phyloP scores from a whole-genome alignment of 148 eudicot genomes.

The Drosera capensis region DNA sequence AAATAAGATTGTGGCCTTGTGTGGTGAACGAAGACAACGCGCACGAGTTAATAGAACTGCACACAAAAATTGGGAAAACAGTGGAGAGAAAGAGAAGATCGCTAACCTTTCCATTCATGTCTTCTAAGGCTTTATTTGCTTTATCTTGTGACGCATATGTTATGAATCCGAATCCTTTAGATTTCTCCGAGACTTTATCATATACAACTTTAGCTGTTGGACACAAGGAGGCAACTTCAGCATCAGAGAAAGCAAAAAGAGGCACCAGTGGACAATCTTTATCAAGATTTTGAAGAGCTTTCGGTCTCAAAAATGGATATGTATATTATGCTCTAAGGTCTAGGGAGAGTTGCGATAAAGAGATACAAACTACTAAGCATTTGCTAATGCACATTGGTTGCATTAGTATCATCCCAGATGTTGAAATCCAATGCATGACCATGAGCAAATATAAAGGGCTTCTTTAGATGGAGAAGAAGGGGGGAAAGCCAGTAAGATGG shows the following conservation, averaged over 20 bases:
- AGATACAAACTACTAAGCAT: too few relatives aligned
- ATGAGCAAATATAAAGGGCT: too few relatives aligned
- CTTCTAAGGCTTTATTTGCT: conserved; percentile 50
- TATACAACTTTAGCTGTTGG: conserved; percentile 51
- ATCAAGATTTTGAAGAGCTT: too few relatives aligned
- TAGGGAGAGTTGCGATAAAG: too few relatives aligned
- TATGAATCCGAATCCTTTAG: conserved; percentile 86
- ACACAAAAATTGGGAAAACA: not conserved
- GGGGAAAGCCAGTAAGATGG: too few relatives aligned
- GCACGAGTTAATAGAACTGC: too few relatives aligned
- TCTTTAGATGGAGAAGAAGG: too few relatives aligned
- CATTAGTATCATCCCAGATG: too few relatives aligned
- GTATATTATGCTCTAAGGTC: too few relatives aligned
- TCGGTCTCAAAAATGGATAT: too few relatives aligned
- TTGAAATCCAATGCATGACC: too few relatives aligned
- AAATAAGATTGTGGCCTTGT: conserved; percentile 32
- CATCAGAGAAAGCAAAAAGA: conserved; percentile 1
- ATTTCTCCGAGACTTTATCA: conserved; percentile 55
- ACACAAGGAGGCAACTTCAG: not conserved
- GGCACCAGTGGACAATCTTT: not conserved
- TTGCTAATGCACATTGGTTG: too few relatives aligned
- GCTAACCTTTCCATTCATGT: conserved; percentile 72
- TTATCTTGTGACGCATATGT: conserved; percentile 71
- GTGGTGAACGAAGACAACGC: conserved; percentile 44
- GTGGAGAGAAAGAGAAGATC: not conserved